Percentiles rank a stretch among this genome's conserved stretches.
Evolutionary conservation across 176 grass and related monocot genomes (phyloP).

Genomic region (Avena sativa): DNA sequence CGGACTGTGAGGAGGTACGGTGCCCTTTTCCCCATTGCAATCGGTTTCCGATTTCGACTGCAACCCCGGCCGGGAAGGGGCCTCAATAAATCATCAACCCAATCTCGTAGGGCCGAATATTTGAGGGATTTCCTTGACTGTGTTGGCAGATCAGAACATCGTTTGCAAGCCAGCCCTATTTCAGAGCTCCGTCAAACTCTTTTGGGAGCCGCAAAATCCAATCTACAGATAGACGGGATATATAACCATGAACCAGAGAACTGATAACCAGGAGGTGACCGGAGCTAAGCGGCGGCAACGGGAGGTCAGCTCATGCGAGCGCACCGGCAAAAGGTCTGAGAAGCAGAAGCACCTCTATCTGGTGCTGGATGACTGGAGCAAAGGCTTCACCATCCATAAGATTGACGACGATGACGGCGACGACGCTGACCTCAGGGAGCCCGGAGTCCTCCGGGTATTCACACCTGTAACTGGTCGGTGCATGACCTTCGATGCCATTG

Average conservation of each 20-base stretch:
- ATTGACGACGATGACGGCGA: not conserved
- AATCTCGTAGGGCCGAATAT: not conserved
- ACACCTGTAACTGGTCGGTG: not conserved
- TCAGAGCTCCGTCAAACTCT: not conserved
- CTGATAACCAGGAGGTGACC: not conserved
- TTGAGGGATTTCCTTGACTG: not conserved
- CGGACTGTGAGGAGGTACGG: not conserved
- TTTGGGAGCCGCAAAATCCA: not conserved
- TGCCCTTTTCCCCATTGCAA: not conserved
- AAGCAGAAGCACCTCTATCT: conserved; percentile 14
- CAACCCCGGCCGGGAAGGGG: not conserved
- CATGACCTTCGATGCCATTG: not conserved
- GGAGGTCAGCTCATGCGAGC: not conserved
- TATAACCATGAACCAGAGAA: not conserved
- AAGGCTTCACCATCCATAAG: conserved; percentile 1
- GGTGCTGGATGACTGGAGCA: not conserved
- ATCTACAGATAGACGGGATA: not conserved
- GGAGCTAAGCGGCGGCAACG: not conserved
- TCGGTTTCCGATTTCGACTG: not conserved
- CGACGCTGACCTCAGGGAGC: not conserved
- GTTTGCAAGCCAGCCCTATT: not conserved
- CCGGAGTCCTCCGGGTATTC: not conserved
- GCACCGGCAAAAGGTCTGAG: not conserved
- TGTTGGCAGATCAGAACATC: not conserved
- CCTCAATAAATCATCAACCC: not conserved